phyloP scores from a whole-genome alignment of 345 rosid species.

The Lepidium didymum region DNA sequence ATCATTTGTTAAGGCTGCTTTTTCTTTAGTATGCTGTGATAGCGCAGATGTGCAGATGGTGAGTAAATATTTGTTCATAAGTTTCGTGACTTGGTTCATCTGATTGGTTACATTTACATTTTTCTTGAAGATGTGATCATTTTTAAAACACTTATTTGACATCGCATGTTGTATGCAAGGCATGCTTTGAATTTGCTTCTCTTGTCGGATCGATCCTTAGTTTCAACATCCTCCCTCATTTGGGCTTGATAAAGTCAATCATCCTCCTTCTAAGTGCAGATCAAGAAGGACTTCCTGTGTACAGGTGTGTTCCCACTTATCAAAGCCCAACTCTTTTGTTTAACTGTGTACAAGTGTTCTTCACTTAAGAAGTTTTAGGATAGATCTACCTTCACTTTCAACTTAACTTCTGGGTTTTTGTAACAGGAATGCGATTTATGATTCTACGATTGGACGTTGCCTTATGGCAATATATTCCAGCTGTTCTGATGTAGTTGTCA shows the following conservation, averaged over 20 bases:
- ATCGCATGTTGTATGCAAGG: slow-evolving; percentile 57
- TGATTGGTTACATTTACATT: slow-evolving; percentile 15
- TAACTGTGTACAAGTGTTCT: neutral
- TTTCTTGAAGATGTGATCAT: slow-evolving; percentile 14
- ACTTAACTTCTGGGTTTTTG: slow-evolving; percentile 14
- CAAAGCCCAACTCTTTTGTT: neutral
- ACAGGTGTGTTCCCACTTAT: slow-evolving; percentile 49
- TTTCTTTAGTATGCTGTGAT: slow-evolving; percentile 70
- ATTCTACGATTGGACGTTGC: slow-evolving; percentile 75
- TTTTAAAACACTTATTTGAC: slow-evolving; percentile 44
- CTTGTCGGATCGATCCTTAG: slow-evolving; percentile 55
- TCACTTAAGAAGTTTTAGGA: neutral
- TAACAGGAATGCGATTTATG: slow-evolving; percentile 61
- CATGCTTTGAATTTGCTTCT: slow-evolving; percentile 84
- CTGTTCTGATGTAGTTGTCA: slow-evolving; percentile 67
- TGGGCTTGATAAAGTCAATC: slow-evolving; percentile 64
- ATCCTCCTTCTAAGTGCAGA: slow-evolving; percentile 59
- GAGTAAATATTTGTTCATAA: slow-evolving; percentile 22
- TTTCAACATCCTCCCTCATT: slow-evolving; percentile 61
- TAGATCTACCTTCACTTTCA: slow-evolving; percentile 8
- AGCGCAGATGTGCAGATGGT: slow-evolving; percentile 88
- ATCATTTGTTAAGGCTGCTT: slow-evolving; percentile 56
- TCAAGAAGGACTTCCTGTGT: slow-evolving; percentile 58
- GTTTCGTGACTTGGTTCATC: slow-evolving; percentile 17
- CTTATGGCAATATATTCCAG: slow-evolving; percentile 47